phyloP scores from a whole-genome alignment of 257 asterid species.

The Nyctanthes arbortristis region DNA sequence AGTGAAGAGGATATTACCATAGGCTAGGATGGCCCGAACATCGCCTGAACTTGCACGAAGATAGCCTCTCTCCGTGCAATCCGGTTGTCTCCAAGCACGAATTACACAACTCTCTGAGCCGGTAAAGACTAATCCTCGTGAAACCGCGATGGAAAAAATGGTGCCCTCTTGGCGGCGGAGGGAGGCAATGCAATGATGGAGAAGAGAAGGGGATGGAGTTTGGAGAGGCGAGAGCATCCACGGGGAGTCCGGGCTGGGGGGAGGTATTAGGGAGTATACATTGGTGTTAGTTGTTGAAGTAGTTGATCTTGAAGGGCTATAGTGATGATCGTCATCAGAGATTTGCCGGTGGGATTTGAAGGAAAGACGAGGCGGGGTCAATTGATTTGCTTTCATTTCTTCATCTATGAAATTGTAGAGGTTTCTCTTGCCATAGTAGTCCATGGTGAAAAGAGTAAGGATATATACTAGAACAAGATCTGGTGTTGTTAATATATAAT shows the following conservation, averaged over 20 bases:
- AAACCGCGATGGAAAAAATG: slow-evolving; percentile 61
- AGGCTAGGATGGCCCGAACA: slow-evolving; percentile 59
- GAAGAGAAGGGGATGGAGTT: slow-evolving; percentile 76
- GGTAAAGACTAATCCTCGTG: slow-evolving; percentile 70
- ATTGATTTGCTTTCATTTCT: slow-evolving; percentile 25
- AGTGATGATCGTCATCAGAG: slow-evolving; percentile 42
- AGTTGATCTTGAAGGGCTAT: slow-evolving; percentile 65
- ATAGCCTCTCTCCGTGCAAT: slow-evolving; percentile 73
- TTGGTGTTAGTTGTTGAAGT: slow-evolving; percentile 37
- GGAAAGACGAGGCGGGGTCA: slow-evolving; percentile 49
- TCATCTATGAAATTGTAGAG: slow-evolving; percentile 42
- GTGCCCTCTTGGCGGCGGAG: slow-evolving; percentile 87
- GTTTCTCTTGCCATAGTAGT: slow-evolving; percentile 35
- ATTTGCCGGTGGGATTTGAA: slow-evolving; percentile 35
- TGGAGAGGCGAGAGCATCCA: slow-evolving; percentile 91
- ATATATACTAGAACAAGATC: neutral
- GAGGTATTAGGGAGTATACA: slow-evolving; percentile 45
- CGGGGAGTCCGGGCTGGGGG: slow-evolving; percentile 75
- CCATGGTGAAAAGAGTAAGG: slow-evolving; percentile 35
- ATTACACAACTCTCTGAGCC: slow-evolving; percentile 74
- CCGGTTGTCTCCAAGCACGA: slow-evolving; percentile 91
- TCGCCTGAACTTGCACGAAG: slow-evolving; percentile 50
- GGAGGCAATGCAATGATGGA: slow-evolving; percentile 86
- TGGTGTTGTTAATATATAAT: neutral
- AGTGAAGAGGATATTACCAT: slow-evolving; percentile 66